Evolutionary conservation across 1,284 basidiomycete genomes (phyloP).

Genomic region (Agroathelia rolfsii): DNA sequence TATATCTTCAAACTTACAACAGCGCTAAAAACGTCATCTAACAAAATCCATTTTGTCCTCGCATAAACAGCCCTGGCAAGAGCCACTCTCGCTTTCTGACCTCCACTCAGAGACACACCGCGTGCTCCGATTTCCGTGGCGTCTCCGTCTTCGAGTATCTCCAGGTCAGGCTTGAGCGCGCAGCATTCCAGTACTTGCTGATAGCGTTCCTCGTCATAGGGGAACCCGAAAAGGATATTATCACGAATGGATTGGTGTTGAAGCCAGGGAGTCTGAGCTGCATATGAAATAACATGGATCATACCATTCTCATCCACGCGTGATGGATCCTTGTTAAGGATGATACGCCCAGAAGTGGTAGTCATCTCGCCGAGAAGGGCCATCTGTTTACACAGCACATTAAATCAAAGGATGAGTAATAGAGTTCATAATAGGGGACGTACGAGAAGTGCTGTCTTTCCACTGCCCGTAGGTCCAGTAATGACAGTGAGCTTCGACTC

Average conservation of each 20-base stretch:
- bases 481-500: slow-evolving; percentile 44
- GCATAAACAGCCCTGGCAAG: slow-evolving; percentile 49
- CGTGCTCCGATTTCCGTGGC: slow-evolving; percentile 24
- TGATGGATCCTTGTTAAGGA: slow-evolving; percentile 38
- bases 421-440: slow-evolving; percentile 7
- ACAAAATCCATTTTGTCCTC: slow-evolving; percentile 36
- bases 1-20: slow-evolving; percentile 27
- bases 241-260: slow-evolving; percentile 34
- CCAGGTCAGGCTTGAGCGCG: slow-evolving; percentile 49
- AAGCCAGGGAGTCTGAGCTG: slow-evolving; percentile 38
- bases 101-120: slow-evolving; percentile 30
- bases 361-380: slow-evolving; percentile 38
- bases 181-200: slow-evolving; percentile 44
- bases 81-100: slow-evolving; percentile 49
- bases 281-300: slow-evolving; percentile 54
- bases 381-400: slow-evolving; percentile 17
- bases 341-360: slow-evolving; percentile 22
- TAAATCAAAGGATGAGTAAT: slow-evolving; percentile 1
- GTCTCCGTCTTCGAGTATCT: slow-evolving; percentile 33
- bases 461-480: slow-evolving; percentile 56
- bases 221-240: slow-evolving; percentile 38
- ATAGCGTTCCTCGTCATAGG: slow-evolving; percentile 32
- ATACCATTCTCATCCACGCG: slow-evolving; percentile 39
- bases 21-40: slow-evolving; percentile 53
- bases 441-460: slow-evolving; percentile 51